These are phyloP conservation scores for Symbiotaphrina buchneri DNA, from an alignment of 495 filamentous ascomycete species.

Conservation along the genomic window DNA sequence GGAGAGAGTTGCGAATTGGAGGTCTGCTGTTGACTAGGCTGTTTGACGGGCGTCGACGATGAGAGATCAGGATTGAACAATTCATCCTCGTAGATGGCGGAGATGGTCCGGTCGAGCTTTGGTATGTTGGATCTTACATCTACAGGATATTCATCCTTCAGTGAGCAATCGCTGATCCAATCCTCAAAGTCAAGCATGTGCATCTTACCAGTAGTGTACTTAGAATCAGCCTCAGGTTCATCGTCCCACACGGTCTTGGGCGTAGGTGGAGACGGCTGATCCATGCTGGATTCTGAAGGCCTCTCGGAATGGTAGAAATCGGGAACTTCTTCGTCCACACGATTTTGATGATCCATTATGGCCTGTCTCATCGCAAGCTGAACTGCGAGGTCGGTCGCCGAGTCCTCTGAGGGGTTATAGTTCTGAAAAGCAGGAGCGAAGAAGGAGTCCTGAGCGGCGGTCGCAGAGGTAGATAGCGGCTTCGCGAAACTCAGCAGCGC, in stretches of 20 bases:
- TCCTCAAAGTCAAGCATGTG: not conserved
- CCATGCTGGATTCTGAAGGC: constrained; percentile 30
- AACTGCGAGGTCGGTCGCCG: constrained; percentile 15
- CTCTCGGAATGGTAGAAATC: constrained; percentile 23
- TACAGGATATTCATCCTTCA: constrained; percentile 11
- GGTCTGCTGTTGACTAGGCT: constrained; percentile 16
- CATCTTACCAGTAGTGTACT: constrained; percentile 1
- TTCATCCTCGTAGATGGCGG: constrained; percentile 68
- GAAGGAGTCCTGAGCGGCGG: constrained; percentile 20
- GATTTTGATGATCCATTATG: constrained; percentile 26
- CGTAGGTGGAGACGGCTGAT: constrained; percentile 31
- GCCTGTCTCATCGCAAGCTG: constrained; percentile 31
- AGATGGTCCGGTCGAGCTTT: constrained; percentile 69
- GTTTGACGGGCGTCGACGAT: constrained; percentile 22
- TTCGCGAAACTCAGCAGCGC: constrained; percentile 9
- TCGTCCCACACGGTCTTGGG: constrained; percentile 29
- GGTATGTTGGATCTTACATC: constrained; percentile 25
- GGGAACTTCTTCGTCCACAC: constrained; percentile 15
- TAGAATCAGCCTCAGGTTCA: constrained; percentile 20
- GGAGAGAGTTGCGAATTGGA: constrained; percentile 23
- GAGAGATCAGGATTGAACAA: constrained; percentile 46
- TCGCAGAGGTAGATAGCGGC: constrained; percentile 22
- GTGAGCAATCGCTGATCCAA: constrained; percentile 2
- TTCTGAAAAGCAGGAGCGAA: constrained; percentile 22
- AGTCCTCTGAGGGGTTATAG: constrained; percentile 18